Evolutionary conservation across 345 rosid genomes (phyloP), one percentile per base, ranked within the genome.

Genomic region (Arabidopsis arenosa): DNA sequence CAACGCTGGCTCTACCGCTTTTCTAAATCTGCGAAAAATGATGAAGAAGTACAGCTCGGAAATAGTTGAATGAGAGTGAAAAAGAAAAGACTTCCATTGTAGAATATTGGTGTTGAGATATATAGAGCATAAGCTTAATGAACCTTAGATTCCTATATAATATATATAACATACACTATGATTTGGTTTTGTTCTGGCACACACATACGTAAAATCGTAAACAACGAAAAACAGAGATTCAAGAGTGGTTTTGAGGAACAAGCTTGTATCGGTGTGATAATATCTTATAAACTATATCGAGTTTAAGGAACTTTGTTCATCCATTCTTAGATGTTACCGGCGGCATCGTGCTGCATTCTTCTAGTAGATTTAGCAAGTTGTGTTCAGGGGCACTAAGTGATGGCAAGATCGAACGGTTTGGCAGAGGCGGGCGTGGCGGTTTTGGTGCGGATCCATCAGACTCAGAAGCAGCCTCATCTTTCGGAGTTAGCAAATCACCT

Each of bases 321-420:
- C 74, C 57, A 51, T 58, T 59, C 70, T 82, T 76, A 82, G 83
- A 86, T 62, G 80, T 36, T 84, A 75, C 87, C 75, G 32, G 79
- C 85, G 60, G 86, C 83, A 57, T 88, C 28, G 82, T 88, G 79
- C 87, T 82, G 75, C 93, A 93, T 71, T 93, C 98, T 77, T 93
- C 93, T 0, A 93, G 91, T 32, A 93, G 86, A 66, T 93, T 84
- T 45, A 90, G 85, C 59, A 93, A 82, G 85, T 89, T 77, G 80
- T 93, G 92, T 70, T 93, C 98, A 14, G 95, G 98, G 7, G 98
- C 98, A 74, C 98, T 91, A 2, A 88, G 73, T 12, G 98, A 93
- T 43, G 98, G 98, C 73, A 88, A 83, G 66, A 93, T 93, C 28
- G 72, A 45, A 56, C 93, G 89, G 65, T 80, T 89, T 9, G 83